phyloP scores from a whole-genome alignment of 2,329 filamentous ascomycete genomes.

The Alternaria atra region DNA sequence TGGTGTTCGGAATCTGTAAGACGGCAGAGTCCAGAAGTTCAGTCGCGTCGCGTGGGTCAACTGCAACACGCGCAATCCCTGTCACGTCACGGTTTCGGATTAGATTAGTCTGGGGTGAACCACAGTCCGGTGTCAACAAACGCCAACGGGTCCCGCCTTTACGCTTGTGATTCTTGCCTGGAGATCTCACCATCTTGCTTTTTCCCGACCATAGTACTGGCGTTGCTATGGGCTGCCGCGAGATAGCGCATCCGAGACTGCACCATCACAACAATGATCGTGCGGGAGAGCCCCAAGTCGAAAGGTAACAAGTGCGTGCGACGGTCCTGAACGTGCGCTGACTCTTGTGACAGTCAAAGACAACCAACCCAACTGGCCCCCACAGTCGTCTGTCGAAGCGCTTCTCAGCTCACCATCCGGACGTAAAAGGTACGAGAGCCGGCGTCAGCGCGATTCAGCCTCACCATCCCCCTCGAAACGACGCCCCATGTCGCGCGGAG shows the following conservation, averaged over 20 bases:
- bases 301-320: slow-evolving; percentile 41
- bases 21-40: background rate
- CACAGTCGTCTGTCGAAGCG: slow-evolving; percentile 69
- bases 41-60: slow-evolving; percentile 26
- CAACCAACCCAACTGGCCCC: slow-evolving; percentile 64
- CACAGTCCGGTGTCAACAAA: slow-evolving; percentile 34
- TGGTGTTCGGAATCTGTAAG: background rate
- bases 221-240: slow-evolving; percentile 41
- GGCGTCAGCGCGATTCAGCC: slow-evolving; percentile 65
- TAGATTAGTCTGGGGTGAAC: slow-evolving; percentile 30
- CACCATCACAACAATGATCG: slow-evolving; percentile 52
- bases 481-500: slow-evolving; percentile 36
- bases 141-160: slow-evolving; percentile 12
- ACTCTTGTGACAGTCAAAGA: slow-evolving; percentile 46
- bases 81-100: slow-evolving; percentile 38
- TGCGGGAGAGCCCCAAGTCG: slow-evolving; percentile 58
- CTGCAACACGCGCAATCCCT: slow-evolving; percentile 40
- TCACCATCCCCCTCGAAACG: slow-evolving; percentile 67
- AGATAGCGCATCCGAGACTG: slow-evolving; percentile 18
- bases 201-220: slow-evolving; percentile 11
- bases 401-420: slow-evolving; percentile 78
- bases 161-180: slow-evolving; percentile 5
- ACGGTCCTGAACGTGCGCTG: slow-evolving; percentile 19
- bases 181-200: slow-evolving; percentile 3
- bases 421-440: slow-evolving; percentile 74